Base-by-base conservation (phyloP, 805 yeast species). In the Diddensiella santjacobensis region DNA sequence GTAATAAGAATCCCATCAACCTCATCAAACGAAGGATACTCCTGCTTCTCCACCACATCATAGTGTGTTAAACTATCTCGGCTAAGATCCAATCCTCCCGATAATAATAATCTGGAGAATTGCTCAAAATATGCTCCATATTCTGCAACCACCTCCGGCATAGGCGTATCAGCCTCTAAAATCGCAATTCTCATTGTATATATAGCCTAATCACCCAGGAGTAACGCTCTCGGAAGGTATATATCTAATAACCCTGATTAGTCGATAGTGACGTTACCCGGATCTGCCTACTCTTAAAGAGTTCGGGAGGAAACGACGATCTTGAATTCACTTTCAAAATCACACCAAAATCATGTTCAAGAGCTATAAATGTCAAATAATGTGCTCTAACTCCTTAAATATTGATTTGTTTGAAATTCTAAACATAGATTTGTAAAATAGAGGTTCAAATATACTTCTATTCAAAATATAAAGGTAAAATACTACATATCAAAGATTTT, bases 1-100 rank as follows among this genome's bases (percentile, higher is more conserved):
- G 71, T 63, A 40, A 70, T 58, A 29, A 70, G 56, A 20, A 70
- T 46, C 2, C 65, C 65, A 49, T 66, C 71, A 1, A 58, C 50
- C 8, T 43, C 48, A 3, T 40, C 49, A 8, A 57, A 22, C 19
- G 45, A 49, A 17, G 71, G 70, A 42, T 60, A 63, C 17, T 56
- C 60, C 37, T 49, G 48, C 23, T 44, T 53, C 31, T 49, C 51
- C 39, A 62, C 66, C 6, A 66, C 69, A 33, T 68, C 63, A 45
- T 55, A 63, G 36, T 42, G 45, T 42, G 40, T 38, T 19, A 59
- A 31, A 15, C 43, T 47, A 20, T 54, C 40, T 26, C 46, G 50
- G 3, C 54, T 52, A 13, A 42, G 31, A 24, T 52, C 56, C 2
- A 52, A 42, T 1, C 64, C 68, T 4, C 60, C 70, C 2, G 42